phyloP scores from a whole-genome alignment of 257 asterid genomes.

The Jacaranda mimosifolia region DNA sequence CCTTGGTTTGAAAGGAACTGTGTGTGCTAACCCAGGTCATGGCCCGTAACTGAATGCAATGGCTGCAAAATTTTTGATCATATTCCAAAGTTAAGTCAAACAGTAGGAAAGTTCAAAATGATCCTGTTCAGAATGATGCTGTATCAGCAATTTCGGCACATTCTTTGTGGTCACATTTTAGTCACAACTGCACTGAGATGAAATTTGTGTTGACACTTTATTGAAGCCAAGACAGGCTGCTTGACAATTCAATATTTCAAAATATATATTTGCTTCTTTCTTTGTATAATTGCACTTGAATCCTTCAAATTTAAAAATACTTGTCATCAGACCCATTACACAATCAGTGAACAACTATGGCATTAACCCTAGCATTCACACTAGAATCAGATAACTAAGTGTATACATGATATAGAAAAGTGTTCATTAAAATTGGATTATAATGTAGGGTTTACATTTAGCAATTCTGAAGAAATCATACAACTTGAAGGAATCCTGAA shows the following conservation, averaged over 20 bases:
- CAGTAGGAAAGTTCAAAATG: background rate
- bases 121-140: background rate
- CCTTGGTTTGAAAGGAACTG: background rate
- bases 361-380: background rate
- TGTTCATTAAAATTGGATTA: background rate
- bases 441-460: background rate
- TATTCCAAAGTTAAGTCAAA: background rate
- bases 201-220: background rate
- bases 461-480: background rate
- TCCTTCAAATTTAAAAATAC: background rate
- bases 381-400: background rate
- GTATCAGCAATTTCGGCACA: background rate
- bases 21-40: background rate
- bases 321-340: background rate
- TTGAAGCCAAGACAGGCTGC: background rate
- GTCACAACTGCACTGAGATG: background rate
- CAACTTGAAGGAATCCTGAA: background rate
- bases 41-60: background rate
- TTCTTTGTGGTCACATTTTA: background rate
- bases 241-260: background rate
- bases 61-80: background rate
- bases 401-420: background rate
- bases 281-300: background rate
- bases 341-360: background rate
- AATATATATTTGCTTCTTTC: background rate